These are phyloP conservation scores for Thelonectria discophora DNA, from an alignment of 2,329 filamentous ascomycete genomes.

Conservation along the genomic window DNA sequence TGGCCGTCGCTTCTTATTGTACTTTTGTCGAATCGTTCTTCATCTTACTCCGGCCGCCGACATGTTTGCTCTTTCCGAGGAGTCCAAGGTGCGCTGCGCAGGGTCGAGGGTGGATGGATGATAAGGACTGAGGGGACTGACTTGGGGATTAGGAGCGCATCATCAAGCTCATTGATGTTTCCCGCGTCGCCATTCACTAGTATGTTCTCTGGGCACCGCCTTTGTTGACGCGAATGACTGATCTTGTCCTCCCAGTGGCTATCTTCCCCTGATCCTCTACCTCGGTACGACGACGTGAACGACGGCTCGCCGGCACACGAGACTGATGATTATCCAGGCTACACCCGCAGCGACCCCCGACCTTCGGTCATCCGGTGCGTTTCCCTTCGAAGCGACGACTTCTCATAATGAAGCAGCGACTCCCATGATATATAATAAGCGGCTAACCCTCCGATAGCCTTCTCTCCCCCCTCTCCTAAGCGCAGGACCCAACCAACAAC, in stretches of 20 bases:
- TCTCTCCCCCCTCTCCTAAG: slow-evolving; percentile 71
- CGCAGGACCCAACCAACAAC: slow-evolving; percentile 3
- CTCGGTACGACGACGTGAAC: slow-evolving; percentile 70
- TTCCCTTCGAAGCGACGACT: neutral
- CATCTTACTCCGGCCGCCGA: slow-evolving; percentile 40
- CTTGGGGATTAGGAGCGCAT: slow-evolving; percentile 85
- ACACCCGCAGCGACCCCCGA: slow-evolving; percentile 91
- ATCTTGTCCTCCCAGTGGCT: slow-evolving; percentile 71
- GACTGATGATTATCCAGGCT: slow-evolving; percentile 67
- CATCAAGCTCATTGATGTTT: slow-evolving; percentile 93
- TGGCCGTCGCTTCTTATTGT: slow-evolving; percentile 6
- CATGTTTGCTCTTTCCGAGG: slow-evolving; percentile 84
- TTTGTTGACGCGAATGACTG: slow-evolving; percentile 39
- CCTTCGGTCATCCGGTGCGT: slow-evolving; percentile 73
- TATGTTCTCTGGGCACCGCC: slow-evolving; percentile 55
- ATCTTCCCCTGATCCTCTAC: slow-evolving; percentile 95
- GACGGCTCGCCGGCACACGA: slow-evolving; percentile 13
- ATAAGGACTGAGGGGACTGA: no score
- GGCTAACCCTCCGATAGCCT: slow-evolving; percentile 54
- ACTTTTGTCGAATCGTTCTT: neutral
- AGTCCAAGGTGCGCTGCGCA: slow-evolving; percentile 81
- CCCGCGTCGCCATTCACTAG: slow-evolving; percentile 95
- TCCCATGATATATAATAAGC: slow-evolving; percentile 42
- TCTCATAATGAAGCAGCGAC: no score
- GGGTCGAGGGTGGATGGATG: neutral